phyloP scores from a whole-genome alignment of 2,329 filamentous ascomycete species.

The Paecilomyces dactylethromorphus region DNA sequence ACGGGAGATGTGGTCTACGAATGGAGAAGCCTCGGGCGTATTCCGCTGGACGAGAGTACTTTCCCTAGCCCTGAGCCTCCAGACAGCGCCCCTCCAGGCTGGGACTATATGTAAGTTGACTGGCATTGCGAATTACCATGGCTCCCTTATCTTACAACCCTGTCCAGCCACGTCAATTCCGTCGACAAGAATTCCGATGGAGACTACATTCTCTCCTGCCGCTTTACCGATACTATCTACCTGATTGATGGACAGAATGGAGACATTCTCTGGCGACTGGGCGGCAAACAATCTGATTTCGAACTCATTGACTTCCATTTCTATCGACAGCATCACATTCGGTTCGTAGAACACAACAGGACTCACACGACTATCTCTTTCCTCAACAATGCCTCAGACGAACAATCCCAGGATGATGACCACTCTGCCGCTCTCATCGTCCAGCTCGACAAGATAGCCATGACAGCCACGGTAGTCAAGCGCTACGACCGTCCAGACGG shows the following conservation, averaged over 20 bases:
- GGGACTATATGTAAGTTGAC: slow-evolving; percentile 21
- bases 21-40: slow-evolving; percentile 26
- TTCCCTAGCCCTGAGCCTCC: background rate
- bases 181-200: slow-evolving; percentile 31
- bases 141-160: background rate
- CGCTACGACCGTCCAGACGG: slow-evolving; percentile 27
- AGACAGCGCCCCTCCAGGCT: slow-evolving; percentile 15
- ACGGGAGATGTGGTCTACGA: slow-evolving; percentile 23
- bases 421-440: slow-evolving; percentile 23
- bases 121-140: background rate
- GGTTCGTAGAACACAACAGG: slow-evolving; percentile 21
- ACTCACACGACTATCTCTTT: slow-evolving; percentile 26
- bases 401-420: slow-evolving; percentile 17
- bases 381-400: slow-evolving; percentile 28
- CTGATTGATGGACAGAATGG: slow-evolving; percentile 27
- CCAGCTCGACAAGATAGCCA: slow-evolving; percentile 20
- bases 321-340: slow-evolving; percentile 31
- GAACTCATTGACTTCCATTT: slow-evolving; percentile 23
- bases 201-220: slow-evolving; percentile 32
- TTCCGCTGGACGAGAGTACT: slow-evolving; percentile 18
- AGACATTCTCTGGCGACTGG: slow-evolving; percentile 31
- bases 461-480: slow-evolving; percentile 18
- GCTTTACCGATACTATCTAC: slow-evolving; percentile 33
- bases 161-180: slow-evolving; percentile 28
- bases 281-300: slow-evolving; percentile 23